Percentiles rank a stretch among this genome's conserved stretches.
These are phyloP conservation scores for Halophytophthora batemanensis DNA, from an alignment of 352 stramenopile genomes.

Conservation along the genomic window DNA sequence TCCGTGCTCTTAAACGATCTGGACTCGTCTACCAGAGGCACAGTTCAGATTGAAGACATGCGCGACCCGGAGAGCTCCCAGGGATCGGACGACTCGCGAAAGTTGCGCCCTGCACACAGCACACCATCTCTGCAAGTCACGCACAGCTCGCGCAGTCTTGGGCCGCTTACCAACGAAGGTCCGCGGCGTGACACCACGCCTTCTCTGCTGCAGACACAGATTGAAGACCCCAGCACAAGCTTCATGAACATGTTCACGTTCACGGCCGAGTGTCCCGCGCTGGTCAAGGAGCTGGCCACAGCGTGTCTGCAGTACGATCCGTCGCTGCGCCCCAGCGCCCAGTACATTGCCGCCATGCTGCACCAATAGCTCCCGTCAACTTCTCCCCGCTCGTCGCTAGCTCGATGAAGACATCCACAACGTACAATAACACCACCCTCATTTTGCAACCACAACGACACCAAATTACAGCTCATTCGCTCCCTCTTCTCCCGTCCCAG, in stretches of 20 bases:
- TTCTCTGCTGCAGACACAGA: conserved; percentile 17
- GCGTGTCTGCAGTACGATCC: conserved; percentile 72
- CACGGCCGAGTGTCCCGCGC: conserved; percentile 53
- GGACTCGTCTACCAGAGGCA: conserved; percentile 25
- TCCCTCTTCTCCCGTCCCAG: no score
- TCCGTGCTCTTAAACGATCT: conserved; percentile 23
- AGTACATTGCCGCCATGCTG: conserved; percentile 76
- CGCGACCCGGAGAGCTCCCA: neutral
- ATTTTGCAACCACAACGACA: neutral
- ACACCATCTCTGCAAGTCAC: no score
- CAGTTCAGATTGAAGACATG: conserved; percentile 24
- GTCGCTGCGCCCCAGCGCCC: conserved; percentile 62
- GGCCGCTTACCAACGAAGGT: conserved; percentile 19
- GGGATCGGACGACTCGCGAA: conserved; percentile 15
- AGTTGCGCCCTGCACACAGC: no score
- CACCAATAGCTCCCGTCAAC: conserved; percentile 32
- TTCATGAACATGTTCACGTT: conserved; percentile 68
- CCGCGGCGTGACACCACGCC: conserved; percentile 31
- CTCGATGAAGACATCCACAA: conserved; percentile 19
- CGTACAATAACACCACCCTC: conserved; percentile 19
- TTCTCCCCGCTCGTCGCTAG: conserved; percentile 4
- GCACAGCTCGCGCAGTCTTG: conserved; percentile 19
- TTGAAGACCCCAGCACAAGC: conserved; percentile 30
- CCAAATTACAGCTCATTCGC: no score
- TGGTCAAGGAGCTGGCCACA: conserved; percentile 52